Evolutionary conservation across 2,329 filamentous ascomycete genomes (phyloP).

Genomic region (Aspergillus hiratsukae): DNA sequence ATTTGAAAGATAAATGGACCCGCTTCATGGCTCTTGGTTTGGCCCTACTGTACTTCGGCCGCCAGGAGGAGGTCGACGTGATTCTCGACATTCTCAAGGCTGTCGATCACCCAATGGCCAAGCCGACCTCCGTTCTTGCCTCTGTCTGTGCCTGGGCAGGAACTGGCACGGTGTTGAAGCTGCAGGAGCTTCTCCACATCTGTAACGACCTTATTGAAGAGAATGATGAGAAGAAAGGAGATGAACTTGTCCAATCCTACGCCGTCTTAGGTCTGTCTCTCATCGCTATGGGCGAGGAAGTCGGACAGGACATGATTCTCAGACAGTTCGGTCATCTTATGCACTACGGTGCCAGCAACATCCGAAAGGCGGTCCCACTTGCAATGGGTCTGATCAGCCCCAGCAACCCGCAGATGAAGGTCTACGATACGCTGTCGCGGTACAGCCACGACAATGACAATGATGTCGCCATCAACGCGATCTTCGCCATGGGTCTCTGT

Average conservation of each 20-base stretch:
- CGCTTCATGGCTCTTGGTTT: slow-evolving; percentile 93
- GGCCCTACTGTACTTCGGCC: slow-evolving; percentile 89
- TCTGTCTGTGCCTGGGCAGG: slow-evolving; percentile 98
- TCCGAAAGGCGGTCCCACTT: slow-evolving; percentile 89
- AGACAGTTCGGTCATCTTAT: slow-evolving; percentile 97
- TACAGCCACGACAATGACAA: slow-evolving; percentile 99
- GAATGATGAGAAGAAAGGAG: slow-evolving; percentile 88
- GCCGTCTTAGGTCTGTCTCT: slow-evolving; percentile 90
- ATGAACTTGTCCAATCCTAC: slow-evolving; percentile 92
- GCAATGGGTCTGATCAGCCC: slow-evolving; percentile 96
- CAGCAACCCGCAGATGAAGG: slow-evolving; percentile 99
- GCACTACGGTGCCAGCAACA: slow-evolving; percentile 98
- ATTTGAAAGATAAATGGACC: slow-evolving; percentile 97
- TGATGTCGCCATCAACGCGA: slow-evolving; percentile 95
- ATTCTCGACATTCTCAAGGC: slow-evolving; percentile 95
- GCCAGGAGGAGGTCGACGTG: slow-evolving; percentile 98
- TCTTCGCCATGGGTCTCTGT: slow-evolving; percentile 97
- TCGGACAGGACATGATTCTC: slow-evolving; percentile 98
- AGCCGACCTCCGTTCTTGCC: slow-evolving; percentile 88
- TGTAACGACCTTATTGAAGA: slow-evolving; percentile 98
- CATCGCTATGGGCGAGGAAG: slow-evolving; percentile 96
- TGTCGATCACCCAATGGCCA: slow-evolving; percentile 93
- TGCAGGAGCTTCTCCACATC: slow-evolving; percentile 94
- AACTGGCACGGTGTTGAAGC: slow-evolving; percentile 92
- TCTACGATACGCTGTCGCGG: slow-evolving; percentile 94